Base-by-base conservation (phyloP, 1,284 basidiomycete species). In the Tylopilus sp. region DNA sequence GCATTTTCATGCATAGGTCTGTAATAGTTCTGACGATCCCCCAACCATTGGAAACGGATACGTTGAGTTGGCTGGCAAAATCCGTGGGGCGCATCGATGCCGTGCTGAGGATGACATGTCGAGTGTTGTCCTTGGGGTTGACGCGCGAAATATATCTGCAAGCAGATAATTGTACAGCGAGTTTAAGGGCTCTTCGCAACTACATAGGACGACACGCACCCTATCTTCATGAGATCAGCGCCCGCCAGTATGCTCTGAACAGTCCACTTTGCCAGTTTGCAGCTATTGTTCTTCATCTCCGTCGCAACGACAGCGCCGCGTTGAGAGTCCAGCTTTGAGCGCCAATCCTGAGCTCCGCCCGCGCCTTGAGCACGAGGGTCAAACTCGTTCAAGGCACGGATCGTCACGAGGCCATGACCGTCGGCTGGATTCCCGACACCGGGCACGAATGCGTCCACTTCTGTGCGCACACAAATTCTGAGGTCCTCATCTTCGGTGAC, bases 241-340 rank as follows among this genome's bases (percentile, higher is more conserved):
- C 97, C 97, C 41, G 97, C 94, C 36, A 99, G 77, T 47, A 98
- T 80, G 66, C 90, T 92, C 75, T 98, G 95, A 28, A 98, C 89
- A 0, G 97, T 88, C 91, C 96, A 99, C 65, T 96, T 90, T 16
- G 96, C 95, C 44, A 99, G 81, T 73, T 99, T 99, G 76, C 88
- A 95, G 64, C 89, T 92, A 75, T 99, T 99, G 75, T 99, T 99
- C 79, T 99, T 99, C 97, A 99, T 98, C 77, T 99, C 97, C 36
- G 93, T 97, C 40, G 97, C 94, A 50, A 99, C 93, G 38, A 99
- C 96, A 3, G 97, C 97, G 63, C 97, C 97, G 52, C 95, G 86
- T 71, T 98, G 95, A 8, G 89, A 85, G 71, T 99, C 97, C 44
- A 99, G 77, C 71, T 97, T 97, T 42, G 89, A 81, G 42, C 95